phyloP scores from a whole-genome alignment of 2,329 filamentous ascomycete genomes.

The Myriosclerotinia curreyana region DNA sequence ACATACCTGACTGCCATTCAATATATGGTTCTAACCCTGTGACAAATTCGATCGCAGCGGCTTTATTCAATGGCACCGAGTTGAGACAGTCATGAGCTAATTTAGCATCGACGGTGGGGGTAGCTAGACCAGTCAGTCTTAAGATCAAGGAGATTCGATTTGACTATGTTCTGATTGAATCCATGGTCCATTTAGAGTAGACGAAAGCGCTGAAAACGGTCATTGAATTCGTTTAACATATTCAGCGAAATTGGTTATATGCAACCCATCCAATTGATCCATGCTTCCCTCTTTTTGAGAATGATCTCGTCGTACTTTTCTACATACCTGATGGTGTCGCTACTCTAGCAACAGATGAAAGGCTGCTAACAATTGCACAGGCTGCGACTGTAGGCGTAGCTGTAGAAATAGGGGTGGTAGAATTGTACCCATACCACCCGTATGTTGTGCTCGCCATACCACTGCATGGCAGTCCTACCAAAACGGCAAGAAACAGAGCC shows the following conservation, averaged over 20 bases:
- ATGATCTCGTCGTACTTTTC: background rate
- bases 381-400: conserved; percentile 24
- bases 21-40: conserved; percentile 35
- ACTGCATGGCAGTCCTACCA: background rate
- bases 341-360: conserved; percentile 29
- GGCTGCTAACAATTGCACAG: conserved; percentile 35
- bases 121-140: conserved; percentile 27
- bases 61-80: conserved; percentile 35
- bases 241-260: too few relatives aligned
- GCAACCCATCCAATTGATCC: background rate
- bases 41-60: conserved; percentile 32
- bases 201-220: too few relatives aligned
- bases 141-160: background rate
- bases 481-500: background rate
- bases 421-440: background rate
- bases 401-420: background rate
- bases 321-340: conserved; percentile 30
- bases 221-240: background rate
- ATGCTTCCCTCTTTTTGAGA: background rate
- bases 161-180: background rate
- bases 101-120: conserved; percentile 34
- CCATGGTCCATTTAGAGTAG: background rate
- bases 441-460: background rate
- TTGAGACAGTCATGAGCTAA: conserved; percentile 37
- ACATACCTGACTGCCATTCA: conserved; percentile 37